These are phyloP conservation scores for Gossypium mustelinum DNA, from an alignment of 345 rosid genomes.

Conservation along the genomic window DNA sequence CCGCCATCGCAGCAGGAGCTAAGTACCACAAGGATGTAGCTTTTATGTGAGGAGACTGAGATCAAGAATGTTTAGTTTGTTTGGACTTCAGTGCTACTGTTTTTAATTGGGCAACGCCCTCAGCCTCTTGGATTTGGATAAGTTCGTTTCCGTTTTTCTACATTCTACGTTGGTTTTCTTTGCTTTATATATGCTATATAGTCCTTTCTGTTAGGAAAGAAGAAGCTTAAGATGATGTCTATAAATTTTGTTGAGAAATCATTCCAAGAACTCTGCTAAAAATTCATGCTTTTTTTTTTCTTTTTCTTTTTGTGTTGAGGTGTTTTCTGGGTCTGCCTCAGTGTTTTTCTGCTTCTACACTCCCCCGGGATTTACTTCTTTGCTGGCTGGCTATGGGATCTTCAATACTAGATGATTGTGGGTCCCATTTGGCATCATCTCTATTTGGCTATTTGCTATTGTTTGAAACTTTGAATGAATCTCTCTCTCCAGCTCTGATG, in stretches of 20 bases:
- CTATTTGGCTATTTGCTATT: conserved; percentile 55
- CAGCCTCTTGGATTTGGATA: conserved; percentile 64
- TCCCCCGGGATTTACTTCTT: conserved; percentile 44
- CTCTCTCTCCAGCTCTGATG: conserved; percentile 48
- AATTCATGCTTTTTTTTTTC: conserved; percentile 41
- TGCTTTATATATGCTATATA: conserved; percentile 33
- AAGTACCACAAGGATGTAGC: conserved; percentile 24
- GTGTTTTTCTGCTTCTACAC: conserved; percentile 86
- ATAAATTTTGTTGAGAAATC: conserved; percentile 32
- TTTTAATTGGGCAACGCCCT: conserved; percentile 52
- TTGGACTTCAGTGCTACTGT: conserved; percentile 54
- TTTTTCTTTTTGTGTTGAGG: conserved; percentile 64
- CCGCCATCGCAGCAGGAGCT: conserved; percentile 92
- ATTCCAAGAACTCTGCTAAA: conserved; percentile 48
- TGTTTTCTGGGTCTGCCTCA: conserved; percentile 85
- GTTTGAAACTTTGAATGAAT: conserved; percentile 33
- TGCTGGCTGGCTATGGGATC: conserved; percentile 65
- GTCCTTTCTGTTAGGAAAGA: conserved; percentile 29
- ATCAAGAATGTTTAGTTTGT: conserved; percentile 58
- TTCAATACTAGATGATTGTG: conserved; percentile 59
- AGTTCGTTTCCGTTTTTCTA: conserved; percentile 51
- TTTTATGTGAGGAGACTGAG: conserved; percentile 29
- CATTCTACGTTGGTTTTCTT: conserved; percentile 45
- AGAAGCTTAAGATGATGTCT: conserved; percentile 23
- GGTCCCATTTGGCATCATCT: conserved; percentile 55